phyloP scores from a whole-genome alignment of 495 filamentous ascomycete genomes.

The Aspergillus bridgeri region DNA sequence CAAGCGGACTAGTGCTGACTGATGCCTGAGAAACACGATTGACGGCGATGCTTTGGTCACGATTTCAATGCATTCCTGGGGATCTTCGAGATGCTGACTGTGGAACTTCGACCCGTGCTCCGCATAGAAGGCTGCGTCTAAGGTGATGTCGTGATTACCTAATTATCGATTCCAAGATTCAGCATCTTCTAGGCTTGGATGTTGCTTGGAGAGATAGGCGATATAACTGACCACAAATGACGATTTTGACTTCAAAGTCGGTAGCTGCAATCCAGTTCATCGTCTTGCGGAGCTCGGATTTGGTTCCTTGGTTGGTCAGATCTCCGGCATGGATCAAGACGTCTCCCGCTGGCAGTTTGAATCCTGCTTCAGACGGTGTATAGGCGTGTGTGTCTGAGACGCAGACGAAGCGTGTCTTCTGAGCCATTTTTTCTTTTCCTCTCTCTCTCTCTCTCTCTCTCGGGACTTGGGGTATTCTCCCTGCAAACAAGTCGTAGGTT shows the following conservation, averaged over 20 bases:
- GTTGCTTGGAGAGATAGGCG: not conserved
- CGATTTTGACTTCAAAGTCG: constrained; percentile 55
- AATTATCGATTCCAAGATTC: not conserved
- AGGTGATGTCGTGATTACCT: constrained; percentile 80
- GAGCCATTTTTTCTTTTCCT: constrained; percentile 21
- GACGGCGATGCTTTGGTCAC: constrained; percentile 48
- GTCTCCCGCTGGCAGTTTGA: constrained; percentile 55
- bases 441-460: not conserved
- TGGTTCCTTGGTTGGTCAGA: constrained; percentile 55
- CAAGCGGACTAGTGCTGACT: constrained; percentile 56
- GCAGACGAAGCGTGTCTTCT: constrained; percentile 56
- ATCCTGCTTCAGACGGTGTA: constrained; percentile 46
- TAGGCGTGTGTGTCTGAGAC: constrained; percentile 61
- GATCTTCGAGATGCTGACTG: constrained; percentile 54
- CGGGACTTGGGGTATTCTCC: not conserved
- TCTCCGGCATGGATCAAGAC: constrained; percentile 62
- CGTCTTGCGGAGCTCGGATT: constrained; percentile 49
- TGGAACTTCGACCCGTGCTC: constrained; percentile 57
- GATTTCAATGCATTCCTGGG: constrained; percentile 52
- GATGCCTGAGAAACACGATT: constrained; percentile 64
- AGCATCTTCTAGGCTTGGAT: not conserved
- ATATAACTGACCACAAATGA: constrained; percentile 51
- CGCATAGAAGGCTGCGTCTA: constrained; percentile 61
- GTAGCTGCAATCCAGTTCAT: constrained; percentile 54
- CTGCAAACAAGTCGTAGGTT: not conserved